phyloP scores from a whole-genome alignment of 306 rosid species.

The Vigna radiata region DNA sequence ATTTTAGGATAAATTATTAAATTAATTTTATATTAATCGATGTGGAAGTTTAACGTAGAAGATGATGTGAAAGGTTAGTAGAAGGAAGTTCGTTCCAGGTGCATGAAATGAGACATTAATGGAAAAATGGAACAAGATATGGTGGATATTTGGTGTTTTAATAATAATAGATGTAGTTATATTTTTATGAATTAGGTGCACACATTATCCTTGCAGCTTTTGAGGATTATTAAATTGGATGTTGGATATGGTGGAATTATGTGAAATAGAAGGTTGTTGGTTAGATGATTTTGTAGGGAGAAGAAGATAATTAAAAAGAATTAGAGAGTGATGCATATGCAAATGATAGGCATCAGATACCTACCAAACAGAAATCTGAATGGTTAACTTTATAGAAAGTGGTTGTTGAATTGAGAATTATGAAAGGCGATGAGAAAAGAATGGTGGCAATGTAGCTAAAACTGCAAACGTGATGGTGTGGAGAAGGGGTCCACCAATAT shows the following conservation, averaged over 20 bases:
- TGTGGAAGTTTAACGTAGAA: not conserved
- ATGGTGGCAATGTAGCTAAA: not conserved
- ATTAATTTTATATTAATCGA: too few relatives aligned
- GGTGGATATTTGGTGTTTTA: slow-evolving; percentile 18
- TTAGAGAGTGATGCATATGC: slow-evolving; percentile 39
- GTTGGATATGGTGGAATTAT: not conserved
- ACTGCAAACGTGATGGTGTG: slow-evolving; percentile 44
- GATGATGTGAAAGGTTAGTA: not conserved
- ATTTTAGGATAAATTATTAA: too few relatives aligned
- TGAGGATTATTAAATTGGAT: slow-evolving; percentile 14
- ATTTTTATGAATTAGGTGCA: slow-evolving; percentile 26
- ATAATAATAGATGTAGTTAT: slow-evolving; percentile 26
- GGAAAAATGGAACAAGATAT: slow-evolving; percentile 23
- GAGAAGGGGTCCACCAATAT: slow-evolving; percentile 36
- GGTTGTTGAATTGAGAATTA: slow-evolving; percentile 4
- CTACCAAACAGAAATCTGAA: slow-evolving; percentile 27
- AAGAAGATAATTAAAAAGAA: slow-evolving; percentile 29
- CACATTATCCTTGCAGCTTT: slow-evolving; percentile 39
- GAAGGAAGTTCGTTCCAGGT: slow-evolving; percentile 22
- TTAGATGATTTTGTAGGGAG: slow-evolving; percentile 37
- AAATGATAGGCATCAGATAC: slow-evolving; percentile 44
- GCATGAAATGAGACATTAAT: slow-evolving; percentile 27
- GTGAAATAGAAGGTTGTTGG: slow-evolving; percentile 40
- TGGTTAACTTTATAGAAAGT: not conserved
- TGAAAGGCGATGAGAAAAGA: slow-evolving; percentile 20